A percentile compares a stretch with the other conserved stretches of the same genome.
Conservation (phyloP, 106 monocot genomes). For the Alisma plantagoaquatica region DNA sequence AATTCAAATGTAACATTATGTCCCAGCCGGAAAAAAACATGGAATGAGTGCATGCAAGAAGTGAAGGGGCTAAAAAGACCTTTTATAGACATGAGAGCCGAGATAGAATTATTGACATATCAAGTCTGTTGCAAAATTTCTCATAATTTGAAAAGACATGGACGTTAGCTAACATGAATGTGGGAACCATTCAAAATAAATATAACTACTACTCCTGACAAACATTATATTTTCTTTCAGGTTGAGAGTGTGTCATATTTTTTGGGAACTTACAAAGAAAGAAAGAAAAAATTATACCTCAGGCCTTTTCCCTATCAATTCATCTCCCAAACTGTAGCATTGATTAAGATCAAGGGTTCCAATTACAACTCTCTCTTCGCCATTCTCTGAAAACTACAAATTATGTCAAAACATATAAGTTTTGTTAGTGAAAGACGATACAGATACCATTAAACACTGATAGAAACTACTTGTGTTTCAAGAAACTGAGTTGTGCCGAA, state of each 20-base stretch:
- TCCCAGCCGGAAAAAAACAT: background rate
- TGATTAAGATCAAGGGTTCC: slow-evolving; percentile 80
- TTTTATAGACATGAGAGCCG: no score
- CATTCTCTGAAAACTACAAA: slow-evolving; percentile 47
- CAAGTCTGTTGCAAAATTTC: no score
- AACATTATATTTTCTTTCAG: no score
- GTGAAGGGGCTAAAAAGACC: no score
- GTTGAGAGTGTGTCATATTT: no score
- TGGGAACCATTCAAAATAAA: background rate
- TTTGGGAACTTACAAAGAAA: no score
- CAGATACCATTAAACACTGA: background rate
- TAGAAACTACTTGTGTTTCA: background rate
- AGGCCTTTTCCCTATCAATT: slow-evolving; percentile 58
- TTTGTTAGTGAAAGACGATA: background rate
- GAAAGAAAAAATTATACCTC: no score
- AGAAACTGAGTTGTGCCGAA: background rate
- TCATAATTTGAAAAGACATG: background rate
- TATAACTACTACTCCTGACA: background rate
- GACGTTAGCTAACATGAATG: background rate
- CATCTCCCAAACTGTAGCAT: slow-evolving; percentile 53
- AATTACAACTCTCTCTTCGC: slow-evolving; percentile 57
- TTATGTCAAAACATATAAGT: slow-evolving; percentile 3
- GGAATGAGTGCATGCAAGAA: background rate
- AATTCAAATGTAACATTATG: background rate
- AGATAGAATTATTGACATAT: no score